Base-by-base conservation (phyloP, 257 asterid species). In the Ehretia macrophylla region DNA sequence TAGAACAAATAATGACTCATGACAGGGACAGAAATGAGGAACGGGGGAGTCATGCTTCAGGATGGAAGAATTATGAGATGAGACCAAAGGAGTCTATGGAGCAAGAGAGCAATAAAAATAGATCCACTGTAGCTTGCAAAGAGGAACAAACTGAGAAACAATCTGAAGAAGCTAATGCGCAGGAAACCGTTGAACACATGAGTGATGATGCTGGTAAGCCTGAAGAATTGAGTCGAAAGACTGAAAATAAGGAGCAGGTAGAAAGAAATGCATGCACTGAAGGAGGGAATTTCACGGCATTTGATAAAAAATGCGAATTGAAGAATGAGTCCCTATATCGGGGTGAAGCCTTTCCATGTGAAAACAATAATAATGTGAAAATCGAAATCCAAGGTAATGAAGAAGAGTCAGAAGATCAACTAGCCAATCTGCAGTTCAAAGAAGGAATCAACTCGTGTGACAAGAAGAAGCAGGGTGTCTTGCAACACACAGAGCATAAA, bases 401-500 rank as follows among this genome's bases (percentile, higher is more conserved):
- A 21, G 53, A 59, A 60, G 79, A 68, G 59, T 14, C 71, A 16
- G 77, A 65, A 73, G 55, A 27, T 59, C 66, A 68, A 49, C 55
- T 32, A 11, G 54, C 51, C 46, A 69, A 77, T 64, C 51, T 63
- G 50, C 60, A 23, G 55, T 68, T 66, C 59, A 59, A 77, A 62
- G 77, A 70, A 73, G 67, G 74, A 40, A 61, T 56, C 63, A 58
- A 50, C 57, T 70, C 69, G 23, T 59, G 59, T 51, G 55, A 66
- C 58, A 71, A 63, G 72, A 71, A 63, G 72, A 67, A 56, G 57
- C 64, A 63, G 58, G 75, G 69, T 58, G 78, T 66, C 64, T 63
- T 70, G 46, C 74, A 56, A 50, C 78, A 62, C 54, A 63, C 42
- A 63, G 58, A 56, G 14, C 51, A 39, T 55, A 50, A 53, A 39